phyloP scores from a whole-genome alignment of 2,329 filamentous ascomycete genomes.

The Lachnellula occidentalis region DNA sequence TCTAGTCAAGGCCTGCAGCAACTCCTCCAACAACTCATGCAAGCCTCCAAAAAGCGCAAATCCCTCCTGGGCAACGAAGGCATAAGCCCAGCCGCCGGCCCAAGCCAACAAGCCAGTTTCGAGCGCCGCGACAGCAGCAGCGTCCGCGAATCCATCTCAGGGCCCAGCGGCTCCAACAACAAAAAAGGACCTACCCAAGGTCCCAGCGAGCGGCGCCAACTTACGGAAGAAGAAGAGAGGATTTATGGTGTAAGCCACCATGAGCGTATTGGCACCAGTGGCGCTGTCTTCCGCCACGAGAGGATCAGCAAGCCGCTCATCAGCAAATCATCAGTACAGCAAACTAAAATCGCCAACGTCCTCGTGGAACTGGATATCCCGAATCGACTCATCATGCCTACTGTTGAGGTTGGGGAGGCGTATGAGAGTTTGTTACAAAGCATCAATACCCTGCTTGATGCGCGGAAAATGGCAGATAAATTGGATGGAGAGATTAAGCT shows the following conservation, averaged over 20 bases:
- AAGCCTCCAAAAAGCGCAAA: constrained; percentile 78
- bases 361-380: constrained; percentile 68
- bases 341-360: constrained; percentile 66
- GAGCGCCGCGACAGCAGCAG: constrained; percentile 33
- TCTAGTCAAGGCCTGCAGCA: constrained; percentile 74
- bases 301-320: constrained; percentile 73
- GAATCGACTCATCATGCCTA: constrained; percentile 66
- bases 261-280: constrained; percentile 71
- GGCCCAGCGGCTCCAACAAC: constrained; percentile 30
- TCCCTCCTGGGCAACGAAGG: constrained; percentile 59
- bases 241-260: constrained; percentile 81
- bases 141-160: constrained; percentile 28
- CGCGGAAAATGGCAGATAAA: constrained; percentile 70
- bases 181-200: constrained; percentile 27
- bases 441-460: constrained; percentile 64
- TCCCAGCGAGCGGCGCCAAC: constrained; percentile 56
- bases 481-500: constrained; percentile 65
- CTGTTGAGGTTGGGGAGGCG: constrained; percentile 61
- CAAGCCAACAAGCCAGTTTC: constrained; percentile 34
- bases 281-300: constrained; percentile 85
- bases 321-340: constrained; percentile 71
- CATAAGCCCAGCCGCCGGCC: constrained; percentile 38
- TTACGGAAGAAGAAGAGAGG: constrained; percentile 69
- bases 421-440: constrained; percentile 67
- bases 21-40: constrained; percentile 76